A percentile compares a stretch with the other conserved stretches of the same genome.
These are phyloP conservation scores for Sideroxylon spinosum DNA, from an alignment of 179 eudicot genomes.

Conservation along the genomic window DNA sequence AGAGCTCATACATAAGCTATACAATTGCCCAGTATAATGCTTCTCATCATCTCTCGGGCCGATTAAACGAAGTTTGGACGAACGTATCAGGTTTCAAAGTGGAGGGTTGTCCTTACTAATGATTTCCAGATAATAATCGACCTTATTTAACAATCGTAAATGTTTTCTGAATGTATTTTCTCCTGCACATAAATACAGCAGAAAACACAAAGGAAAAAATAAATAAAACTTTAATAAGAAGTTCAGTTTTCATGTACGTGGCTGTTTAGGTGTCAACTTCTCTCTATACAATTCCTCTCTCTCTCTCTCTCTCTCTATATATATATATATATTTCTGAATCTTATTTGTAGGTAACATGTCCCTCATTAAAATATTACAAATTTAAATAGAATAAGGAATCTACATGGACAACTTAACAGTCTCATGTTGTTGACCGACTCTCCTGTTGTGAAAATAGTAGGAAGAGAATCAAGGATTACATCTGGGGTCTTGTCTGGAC, in stretches of 20 bases:
- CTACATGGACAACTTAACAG: not conserved
- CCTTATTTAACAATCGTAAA: no score
- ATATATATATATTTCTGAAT: not conserved
- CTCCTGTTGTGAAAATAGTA: not conserved
- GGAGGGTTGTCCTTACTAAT: constrained; percentile 10
- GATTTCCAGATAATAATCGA: no score
- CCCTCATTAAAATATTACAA: not conserved
- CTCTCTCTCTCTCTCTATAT: not conserved
- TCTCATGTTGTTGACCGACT: not conserved
- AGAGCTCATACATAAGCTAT: not conserved
- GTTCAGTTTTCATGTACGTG: not conserved
- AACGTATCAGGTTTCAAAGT: constrained; percentile 14
- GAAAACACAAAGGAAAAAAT: no score
- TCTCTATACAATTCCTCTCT: not conserved
- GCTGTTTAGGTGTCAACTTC: not conserved
- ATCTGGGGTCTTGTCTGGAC: constrained; percentile 97
- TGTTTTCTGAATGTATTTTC: no score
- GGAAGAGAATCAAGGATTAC: constrained; percentile 31
- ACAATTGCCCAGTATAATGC: constrained; percentile 28
- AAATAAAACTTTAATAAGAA: no score
- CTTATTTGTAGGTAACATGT: not conserved
- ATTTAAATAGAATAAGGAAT: not conserved
- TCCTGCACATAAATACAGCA: no score
- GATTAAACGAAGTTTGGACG: constrained; percentile 32
- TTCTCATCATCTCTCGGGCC: constrained; percentile 17